Base-by-base conservation (phyloP, 805 yeast species). In the Ogataea dorogensis region DNA sequence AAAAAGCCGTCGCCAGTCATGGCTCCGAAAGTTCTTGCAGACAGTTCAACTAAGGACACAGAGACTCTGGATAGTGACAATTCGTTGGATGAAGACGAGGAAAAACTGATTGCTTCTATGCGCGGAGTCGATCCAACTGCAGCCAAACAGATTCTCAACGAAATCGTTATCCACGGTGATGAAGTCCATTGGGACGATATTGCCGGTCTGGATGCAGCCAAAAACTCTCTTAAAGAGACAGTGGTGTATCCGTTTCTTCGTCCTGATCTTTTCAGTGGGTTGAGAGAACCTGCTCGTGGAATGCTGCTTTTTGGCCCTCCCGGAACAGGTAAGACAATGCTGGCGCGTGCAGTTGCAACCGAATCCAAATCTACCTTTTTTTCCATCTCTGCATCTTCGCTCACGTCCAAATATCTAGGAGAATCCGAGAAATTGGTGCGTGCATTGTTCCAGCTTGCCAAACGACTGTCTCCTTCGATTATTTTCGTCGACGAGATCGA, bases 261-360 rank as follows among this genome's bases (percentile, higher is more conserved):
- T 33, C 98, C 98, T 0, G 98, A 91, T 61, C 68, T 91, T 39
- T 93, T 91, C 57, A 75, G 77, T 41, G 98, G 97, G 0, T 65
- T 91, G 35, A 70, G 97, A 49, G 97, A 89, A 63, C 98, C 98
- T 0, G 89, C 95, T 0, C 67, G 95, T 40, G 98, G 98, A n/a
- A 87, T 93, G 95, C 68, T 91, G 14, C 63, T 91, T 26, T 91
- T 88, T 66, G 98, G 98, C 0, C 98, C 98, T 2, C 97, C 98
- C 0, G 98, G 98, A n/a, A 91, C 98, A 0, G 98, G 98, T 38
- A 91, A 93, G 56, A 89, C 97, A 1, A 89, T 91, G 98, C 72
- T 91, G 48, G 97, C 97, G 0, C 71, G 96, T 46, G 96, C 98
- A 0, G 97, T 93, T 3, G 98, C 97, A 2, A 86, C 94, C 2